Evolutionary conservation across 2,329 filamentous ascomycete genomes (phyloP).

Genomic region (Pseudogymnoascus sp.): DNA sequence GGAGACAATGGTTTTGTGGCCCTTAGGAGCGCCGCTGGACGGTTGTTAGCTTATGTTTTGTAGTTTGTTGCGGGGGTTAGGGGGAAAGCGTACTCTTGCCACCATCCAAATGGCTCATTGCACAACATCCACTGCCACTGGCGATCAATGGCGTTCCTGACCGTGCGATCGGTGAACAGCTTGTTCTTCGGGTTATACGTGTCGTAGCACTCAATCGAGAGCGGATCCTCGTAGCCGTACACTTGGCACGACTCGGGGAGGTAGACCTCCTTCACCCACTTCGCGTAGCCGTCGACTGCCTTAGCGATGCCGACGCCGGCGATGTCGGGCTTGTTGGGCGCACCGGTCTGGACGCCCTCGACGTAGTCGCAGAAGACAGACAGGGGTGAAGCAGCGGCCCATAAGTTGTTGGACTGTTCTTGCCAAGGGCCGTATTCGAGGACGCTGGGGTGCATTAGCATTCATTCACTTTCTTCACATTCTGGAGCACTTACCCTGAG

Average conservation of each 20-base stretch:
- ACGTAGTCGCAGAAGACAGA: conserved; percentile 40
- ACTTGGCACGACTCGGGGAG: conserved; percentile 43
- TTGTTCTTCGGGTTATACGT: conserved; percentile 43
- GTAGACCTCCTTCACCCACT: conserved; percentile 41
- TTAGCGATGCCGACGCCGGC: neutral
- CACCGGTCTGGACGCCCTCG: conserved; percentile 12
- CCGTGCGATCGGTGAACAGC: conserved; percentile 42
- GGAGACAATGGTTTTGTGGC: conserved; percentile 42
- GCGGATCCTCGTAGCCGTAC: conserved; percentile 40
- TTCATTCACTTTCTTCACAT: neutral
- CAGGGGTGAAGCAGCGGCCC: conserved; percentile 29
- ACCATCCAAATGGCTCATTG: conserved; percentile 56
- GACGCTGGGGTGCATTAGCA: conserved; percentile 28
- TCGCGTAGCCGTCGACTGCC: conserved; percentile 45
- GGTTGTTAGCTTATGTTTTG: conserved; percentile 5
- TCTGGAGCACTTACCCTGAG: conserved; percentile 19
- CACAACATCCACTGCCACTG: conserved; percentile 57
- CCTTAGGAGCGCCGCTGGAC: conserved; percentile 37
- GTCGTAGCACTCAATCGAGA: conserved; percentile 44
- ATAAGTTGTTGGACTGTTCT: conserved; percentile 48
- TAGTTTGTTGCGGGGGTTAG: neutral
- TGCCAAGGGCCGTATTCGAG: conserved; percentile 49
- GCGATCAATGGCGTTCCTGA: conserved; percentile 40
- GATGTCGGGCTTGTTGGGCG: neutral
- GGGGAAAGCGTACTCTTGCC: conserved; percentile 39